These are phyloP conservation scores for Dendryphion nanum DNA, from an alignment of 2,329 filamentous ascomycete species.

Conservation along the genomic window DNA sequence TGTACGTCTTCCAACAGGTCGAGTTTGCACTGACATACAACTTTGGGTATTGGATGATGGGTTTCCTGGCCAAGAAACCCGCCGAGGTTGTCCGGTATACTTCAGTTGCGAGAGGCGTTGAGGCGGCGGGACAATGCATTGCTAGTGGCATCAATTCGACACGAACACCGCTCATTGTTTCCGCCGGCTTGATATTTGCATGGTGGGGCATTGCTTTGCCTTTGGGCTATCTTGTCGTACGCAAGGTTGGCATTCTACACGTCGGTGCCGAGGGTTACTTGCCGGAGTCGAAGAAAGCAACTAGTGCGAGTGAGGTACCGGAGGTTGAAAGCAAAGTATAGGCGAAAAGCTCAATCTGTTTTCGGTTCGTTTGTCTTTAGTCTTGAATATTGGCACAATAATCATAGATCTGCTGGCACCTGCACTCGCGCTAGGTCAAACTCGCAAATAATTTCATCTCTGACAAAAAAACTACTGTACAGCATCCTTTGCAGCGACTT, in stretches of 20 bases:
- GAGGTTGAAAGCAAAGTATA: background rate
- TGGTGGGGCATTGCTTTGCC: slow-evolving; percentile 23
- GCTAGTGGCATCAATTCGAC: slow-evolving; percentile 33
- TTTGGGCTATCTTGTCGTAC: slow-evolving; percentile 21
- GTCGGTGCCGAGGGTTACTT: slow-evolving; percentile 9
- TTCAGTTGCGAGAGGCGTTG: slow-evolving; percentile 22
- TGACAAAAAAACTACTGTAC: too few relatives aligned
- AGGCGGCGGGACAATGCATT: slow-evolving; percentile 26
- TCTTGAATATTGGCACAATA: too few relatives aligned
- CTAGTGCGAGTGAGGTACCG: background rate
- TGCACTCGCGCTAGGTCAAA: too few relatives aligned
- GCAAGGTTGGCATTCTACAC: slow-evolving; percentile 17
- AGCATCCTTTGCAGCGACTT: too few relatives aligned
- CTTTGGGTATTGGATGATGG: slow-evolving; percentile 37
- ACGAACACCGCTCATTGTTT: slow-evolving; percentile 16
- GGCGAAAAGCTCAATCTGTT: too few relatives aligned
- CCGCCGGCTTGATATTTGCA: slow-evolving; percentile 19
- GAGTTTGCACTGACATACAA: slow-evolving; percentile 34
- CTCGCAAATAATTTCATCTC: too few relatives aligned
- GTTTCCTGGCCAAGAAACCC: slow-evolving; percentile 23
- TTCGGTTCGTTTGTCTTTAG: too few relatives aligned
- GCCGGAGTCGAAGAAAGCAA: slow-evolving; percentile 1
- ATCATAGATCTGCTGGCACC: too few relatives aligned
- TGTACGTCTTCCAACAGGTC: slow-evolving; percentile 36
- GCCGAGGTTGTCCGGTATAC: slow-evolving; percentile 23